A percentile compares a stretch with the other conserved stretches of the same genome.
phyloP scores from a whole-genome alignment of 164 flowering plant genomes.

The Buxus sempervirens region DNA sequence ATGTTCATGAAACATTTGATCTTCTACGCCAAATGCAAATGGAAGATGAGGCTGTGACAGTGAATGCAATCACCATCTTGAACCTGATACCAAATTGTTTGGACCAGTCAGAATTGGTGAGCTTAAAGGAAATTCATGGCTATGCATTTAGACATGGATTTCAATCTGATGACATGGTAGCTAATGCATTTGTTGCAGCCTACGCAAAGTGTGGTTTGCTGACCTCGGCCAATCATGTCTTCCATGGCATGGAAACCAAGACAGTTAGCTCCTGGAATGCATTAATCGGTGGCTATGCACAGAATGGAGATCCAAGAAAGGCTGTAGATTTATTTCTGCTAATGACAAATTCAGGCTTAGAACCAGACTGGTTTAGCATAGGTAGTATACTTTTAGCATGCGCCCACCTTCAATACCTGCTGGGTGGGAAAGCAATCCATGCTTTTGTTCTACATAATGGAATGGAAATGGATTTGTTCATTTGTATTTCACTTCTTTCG shows the following conservation, averaged over 20 bases:
- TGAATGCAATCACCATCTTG: conserved; percentile 49
- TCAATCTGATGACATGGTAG: conserved; percentile 40
- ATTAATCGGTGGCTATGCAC: conserved; percentile 40
- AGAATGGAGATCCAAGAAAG: too few relatives aligned
- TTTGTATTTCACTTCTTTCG: too few relatives aligned
- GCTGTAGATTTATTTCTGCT: too few relatives aligned
- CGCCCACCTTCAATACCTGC: too few relatives aligned
- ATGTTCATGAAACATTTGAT: conserved; percentile 30
- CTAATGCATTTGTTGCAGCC: conserved; percentile 58
- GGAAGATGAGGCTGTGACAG: conserved; percentile 23
- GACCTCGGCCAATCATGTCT: conserved; percentile 37
- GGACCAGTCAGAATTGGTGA: conserved; percentile 25
- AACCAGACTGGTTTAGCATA: too few relatives aligned
- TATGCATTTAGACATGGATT: conserved; percentile 50
- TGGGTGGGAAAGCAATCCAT: too few relatives aligned
- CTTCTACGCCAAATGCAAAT: conserved; percentile 49
- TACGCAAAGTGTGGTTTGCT: conserved; percentile 67
- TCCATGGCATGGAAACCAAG: conserved; percentile 31
- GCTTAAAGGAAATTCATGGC: conserved; percentile 68
- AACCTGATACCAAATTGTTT: conserved; percentile 51
- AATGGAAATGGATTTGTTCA: too few relatives aligned
- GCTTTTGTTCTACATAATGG: too few relatives aligned
- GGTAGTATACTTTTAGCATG: too few relatives aligned
- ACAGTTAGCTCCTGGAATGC: conserved; percentile 74
- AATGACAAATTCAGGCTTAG: too few relatives aligned